These are phyloP conservation scores for Colletotrichum spaethianum DNA, from an alignment of 2,329 filamentous ascomycete species.

Conservation along the genomic window DNA sequence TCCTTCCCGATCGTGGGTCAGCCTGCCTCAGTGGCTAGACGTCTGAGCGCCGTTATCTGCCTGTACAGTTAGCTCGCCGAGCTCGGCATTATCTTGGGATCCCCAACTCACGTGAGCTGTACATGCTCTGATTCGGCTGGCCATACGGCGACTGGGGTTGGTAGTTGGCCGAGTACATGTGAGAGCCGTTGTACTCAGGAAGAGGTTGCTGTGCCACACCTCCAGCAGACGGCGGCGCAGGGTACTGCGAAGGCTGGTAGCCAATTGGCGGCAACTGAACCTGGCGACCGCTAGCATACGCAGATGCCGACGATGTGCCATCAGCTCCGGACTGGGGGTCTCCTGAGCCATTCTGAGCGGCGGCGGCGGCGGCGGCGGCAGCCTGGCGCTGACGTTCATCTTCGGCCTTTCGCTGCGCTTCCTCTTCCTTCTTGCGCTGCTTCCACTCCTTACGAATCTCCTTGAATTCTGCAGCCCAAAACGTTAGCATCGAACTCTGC, in stretches of 20 bases:
- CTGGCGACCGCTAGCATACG: conserved; percentile 69
- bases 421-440: conserved; percentile 98
- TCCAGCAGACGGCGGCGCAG: conserved; percentile 69
- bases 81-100: neutral
- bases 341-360: conserved; percentile 64
- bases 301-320: conserved; percentile 69
- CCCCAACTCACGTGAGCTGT: conserved; percentile 68
- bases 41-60: conserved; percentile 44
- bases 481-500: conserved; percentile 44
- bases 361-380: conserved; percentile 60
- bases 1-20: conserved; percentile 16
- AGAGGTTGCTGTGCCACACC: conserved; percentile 65
- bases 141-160: conserved; percentile 72
- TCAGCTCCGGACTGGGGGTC: conserved; percentile 64
- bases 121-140: conserved; percentile 70
- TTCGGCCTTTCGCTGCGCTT: conserved; percentile 88
- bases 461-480: conserved; percentile 84
- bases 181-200: conserved; percentile 67
- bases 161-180: conserved; percentile 69
- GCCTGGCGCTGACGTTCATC: conserved; percentile 82
- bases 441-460: conserved; percentile 99
- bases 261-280: conserved; percentile 83
- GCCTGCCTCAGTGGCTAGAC: conserved; percentile 35
- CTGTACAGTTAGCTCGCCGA: conserved; percentile 31
- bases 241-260: conserved; percentile 78